Evolutionary conservation across 2,329 filamentous ascomycete genomes (phyloP), one percentile per base, ranked within the genome.

Genomic region (Verticillium nonalfalfae): DNA sequence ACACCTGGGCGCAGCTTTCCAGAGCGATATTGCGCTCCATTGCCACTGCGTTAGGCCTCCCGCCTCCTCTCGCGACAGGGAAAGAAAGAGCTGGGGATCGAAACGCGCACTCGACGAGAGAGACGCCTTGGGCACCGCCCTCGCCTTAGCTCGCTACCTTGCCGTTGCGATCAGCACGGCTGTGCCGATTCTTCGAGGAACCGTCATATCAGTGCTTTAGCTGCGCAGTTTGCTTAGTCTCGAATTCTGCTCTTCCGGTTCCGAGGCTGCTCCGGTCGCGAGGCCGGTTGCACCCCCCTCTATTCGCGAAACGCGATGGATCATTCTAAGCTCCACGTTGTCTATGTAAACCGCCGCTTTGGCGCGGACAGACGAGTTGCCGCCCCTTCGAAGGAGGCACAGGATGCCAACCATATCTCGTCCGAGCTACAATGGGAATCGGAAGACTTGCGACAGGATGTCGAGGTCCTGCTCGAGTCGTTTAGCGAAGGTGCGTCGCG

Each of bases 301-400:
- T 77, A 76, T 74, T 76, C 76, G 79, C 74, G 71, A 86, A 75
- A 76, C 76, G 79, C 74, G 71, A 86, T 86, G 84, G 83, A 86
- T 72, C 78, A 77, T 70, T 78, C 80, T 69, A 75, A 76, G 62
- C 85, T 82, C 71, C 82, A 85, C 71, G 79, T 86, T 66, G 82
- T 87, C 64, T 87, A 86, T 67, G 82, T 86, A 68, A 82, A 85
- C 74, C 81, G 81, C 68, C 75, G 77, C 63, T 78, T 83, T 64
- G 75, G 74, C 66, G 72, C 78, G 63, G 78, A 84, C 67, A 75
- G 79, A 61, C 69, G 78, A 58, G 71, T 84, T 50, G 70, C 66
- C 54, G 66, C 73, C 59, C 61, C 65, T 65, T 57, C 66, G 34
- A 65, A 64, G 61, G 61, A 59, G 57, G 61, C 63, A 57, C 62